Base-by-base conservation (phyloP, 1,139 yeast genomes). In the Hyphopichia burtonii region DNA sequence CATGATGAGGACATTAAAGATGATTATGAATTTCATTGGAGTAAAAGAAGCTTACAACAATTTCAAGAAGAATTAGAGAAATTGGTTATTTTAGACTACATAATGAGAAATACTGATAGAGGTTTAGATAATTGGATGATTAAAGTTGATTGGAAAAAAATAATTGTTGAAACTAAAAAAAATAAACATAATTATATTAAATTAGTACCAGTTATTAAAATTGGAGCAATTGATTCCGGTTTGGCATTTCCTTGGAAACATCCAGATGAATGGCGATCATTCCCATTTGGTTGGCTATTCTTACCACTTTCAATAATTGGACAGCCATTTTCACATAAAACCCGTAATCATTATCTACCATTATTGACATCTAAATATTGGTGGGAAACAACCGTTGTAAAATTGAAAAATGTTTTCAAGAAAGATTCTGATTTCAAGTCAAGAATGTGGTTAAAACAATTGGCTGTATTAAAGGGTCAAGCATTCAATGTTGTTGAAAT, bases 71-170 rank as follows among this genome's bases (percentile, higher is more conserved):
- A 85, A 56, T 56, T 85, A 33, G 91, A 84, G 51, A 84, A 83
- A 52, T 64, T 85, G 50, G 89, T 85, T 1, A 79, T 85, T 34
- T 61, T 85, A 34, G 93, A 85, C 53, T 85, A 84, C 51, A 72
- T 85, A 9, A 82, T 84, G 78, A 65, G 91, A 46, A 85, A 86
- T 51, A 85, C 94, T 0, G 93, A 85, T 55, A 63, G 94, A 33
- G 87, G 88, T 0, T 60, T 79, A 17, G 93, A 85, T 56, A 85
- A 86, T 52, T 85, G 93, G 91, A 85, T 86, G 94, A 74, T 85
- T 19, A 72, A 73, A 44, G 54, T 83, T 10, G 71, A 69, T 9
- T 80, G 85, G 85, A 58, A 51, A 30, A 57, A 52, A 12, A 44
- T 59, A 3, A 25, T 36, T n/a, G 34, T 28, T 19, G 27, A 17